Evolutionary conservation across 352 stramenopile genomes (phyloP), one percentile per base, ranked within the genome.

Genomic region (Globisporangium rhizosaccharum): DNA sequence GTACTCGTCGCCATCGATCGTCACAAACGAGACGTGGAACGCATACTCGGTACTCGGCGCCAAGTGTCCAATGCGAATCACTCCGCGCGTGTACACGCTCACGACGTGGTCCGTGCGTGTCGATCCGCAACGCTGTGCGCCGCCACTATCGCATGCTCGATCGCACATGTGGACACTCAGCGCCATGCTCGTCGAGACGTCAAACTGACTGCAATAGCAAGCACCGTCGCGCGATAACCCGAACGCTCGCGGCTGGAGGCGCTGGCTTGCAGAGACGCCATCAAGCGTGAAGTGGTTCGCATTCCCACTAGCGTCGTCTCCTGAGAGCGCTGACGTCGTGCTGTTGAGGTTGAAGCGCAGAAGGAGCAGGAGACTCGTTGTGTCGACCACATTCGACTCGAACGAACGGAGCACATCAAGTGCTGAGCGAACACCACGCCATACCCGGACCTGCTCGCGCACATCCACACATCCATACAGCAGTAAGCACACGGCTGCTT

Each of bases 221-320:
- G 20, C 52, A 25, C 70, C 66, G 37, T 73, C 53, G 39, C 39
- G 48, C 33, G 52, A 51, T 28, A 85, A 48, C 6, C 73, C 77
- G 54, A 82, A 71, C 53, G 49, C 15, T 72, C 52, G 52, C 2
- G 23, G 45, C 23, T 48, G 59, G 23, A 55, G 36, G 12, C 26
- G 65, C 0, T 53, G 33, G 10, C 57, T 63, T 2, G 52, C 52
- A 0, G 49, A 55, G 1, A 53, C 50, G 8, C 52, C 41, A 42
- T 67, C 51, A 11, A 80, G 57, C 18, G 76, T 66, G 45, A 87
- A 84, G 36, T 87, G 56, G 17, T 78, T 71, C 12, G 36, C 60
- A n/a, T 62, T 64, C 1, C 25, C 44, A 39, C 62, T 83, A 8
- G 62, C 67, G 57, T 82, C 72, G 20, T 26, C 18, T 5, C 59